Conservation (phyloP, 768 basidiomycete species). For the Pulveroboletus sp. region DNA sequence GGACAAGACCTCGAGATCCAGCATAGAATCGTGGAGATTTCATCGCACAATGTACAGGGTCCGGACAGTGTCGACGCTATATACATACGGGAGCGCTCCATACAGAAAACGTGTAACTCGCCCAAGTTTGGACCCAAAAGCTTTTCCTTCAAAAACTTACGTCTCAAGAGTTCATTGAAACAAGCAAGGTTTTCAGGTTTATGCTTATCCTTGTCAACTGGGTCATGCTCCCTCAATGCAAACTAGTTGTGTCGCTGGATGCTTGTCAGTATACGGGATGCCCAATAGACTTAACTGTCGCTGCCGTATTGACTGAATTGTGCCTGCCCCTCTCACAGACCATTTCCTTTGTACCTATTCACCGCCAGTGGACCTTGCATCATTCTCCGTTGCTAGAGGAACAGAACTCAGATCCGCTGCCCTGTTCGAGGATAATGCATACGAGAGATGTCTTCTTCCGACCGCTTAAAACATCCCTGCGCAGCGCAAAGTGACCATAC, state of each 20-base stretch:
- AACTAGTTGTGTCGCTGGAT: slow-evolving; percentile 3
- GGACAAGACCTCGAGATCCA: slow-evolving; percentile 7
- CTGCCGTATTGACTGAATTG: neutral
- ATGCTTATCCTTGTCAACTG: neutral
- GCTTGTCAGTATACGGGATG: slow-evolving; percentile 7
- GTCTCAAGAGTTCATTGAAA: slow-evolving; percentile 17
- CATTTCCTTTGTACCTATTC: slow-evolving; percentile 15
- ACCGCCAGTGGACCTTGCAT: slow-evolving; percentile 14
- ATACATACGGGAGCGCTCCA: neutral
- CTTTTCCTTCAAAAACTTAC: slow-evolving; percentile 15
- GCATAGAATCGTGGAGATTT: slow-evolving; percentile 14
- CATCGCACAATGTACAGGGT: slow-evolving; percentile 12
- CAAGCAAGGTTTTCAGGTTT: slow-evolving; percentile 9
- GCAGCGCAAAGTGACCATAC: slow-evolving; percentile 2
- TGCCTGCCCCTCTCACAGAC: neutral
- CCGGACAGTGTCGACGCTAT: slow-evolving; percentile 10
- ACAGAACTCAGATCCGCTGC: slow-evolving; percentile 7
- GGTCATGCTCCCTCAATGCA: slow-evolving; percentile 8
- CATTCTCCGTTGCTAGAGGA: slow-evolving; percentile 18
- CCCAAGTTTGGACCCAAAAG: neutral
- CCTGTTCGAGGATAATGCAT: slow-evolving; percentile 1
- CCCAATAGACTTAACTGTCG: neutral
- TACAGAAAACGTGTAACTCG: neutral
- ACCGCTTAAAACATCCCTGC: neutral
- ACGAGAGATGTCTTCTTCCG: slow-evolving; percentile 3